Percentiles rank a stretch among this genome's conserved stretches.
These are phyloP conservation scores for Xanthoparmelia taractica DNA, from an alignment of 495 filamentous ascomycete genomes.

Conservation along the genomic window DNA sequence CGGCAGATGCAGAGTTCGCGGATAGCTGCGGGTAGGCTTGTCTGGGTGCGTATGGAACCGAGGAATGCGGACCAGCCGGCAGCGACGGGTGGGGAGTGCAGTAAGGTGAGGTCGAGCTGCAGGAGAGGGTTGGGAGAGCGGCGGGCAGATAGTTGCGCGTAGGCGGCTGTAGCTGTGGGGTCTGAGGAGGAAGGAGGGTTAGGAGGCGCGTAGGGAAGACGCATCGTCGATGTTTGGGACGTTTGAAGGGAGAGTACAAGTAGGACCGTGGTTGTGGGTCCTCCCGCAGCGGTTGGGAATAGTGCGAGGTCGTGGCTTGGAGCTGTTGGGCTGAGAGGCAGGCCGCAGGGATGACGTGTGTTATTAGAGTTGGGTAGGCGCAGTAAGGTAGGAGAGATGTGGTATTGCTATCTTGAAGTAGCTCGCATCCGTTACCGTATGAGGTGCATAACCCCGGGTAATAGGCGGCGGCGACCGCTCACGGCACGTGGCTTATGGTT, in stretches of 20 bases:
- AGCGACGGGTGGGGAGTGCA: slow-evolving; percentile 64
- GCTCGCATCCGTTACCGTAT: neutral
- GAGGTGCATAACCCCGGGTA: neutral
- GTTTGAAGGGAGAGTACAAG: too few species aligned
- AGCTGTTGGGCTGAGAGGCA: neutral
- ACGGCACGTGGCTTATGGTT: too few species aligned
- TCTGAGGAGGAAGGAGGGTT: slow-evolving; percentile 43
- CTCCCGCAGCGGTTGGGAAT: neutral
- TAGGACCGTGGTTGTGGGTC: too few species aligned
- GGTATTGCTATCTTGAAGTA: neutral
- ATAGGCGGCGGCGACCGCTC: neutral
- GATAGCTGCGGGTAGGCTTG: slow-evolving; percentile 48
- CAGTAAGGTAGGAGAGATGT: too few species aligned
- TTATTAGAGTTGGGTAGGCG: too few species aligned
- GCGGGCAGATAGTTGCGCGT: slow-evolving; percentile 36
- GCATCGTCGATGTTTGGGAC: slow-evolving; percentile 44
- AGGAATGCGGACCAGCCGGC: slow-evolving; percentile 79
- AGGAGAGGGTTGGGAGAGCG: slow-evolving; percentile 57
- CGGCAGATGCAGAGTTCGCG: slow-evolving; percentile 68
- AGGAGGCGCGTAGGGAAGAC: slow-evolving; percentile 59
- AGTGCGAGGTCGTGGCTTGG: neutral
- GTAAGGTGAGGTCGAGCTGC: slow-evolving; percentile 61
- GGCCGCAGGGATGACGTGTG: too few species aligned
- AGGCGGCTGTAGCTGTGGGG: slow-evolving; percentile 38
- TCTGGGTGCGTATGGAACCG: slow-evolving; percentile 62